phyloP scores from a whole-genome alignment of 2,329 filamentous ascomycete species.

The Dactylellina haptotyla region DNA sequence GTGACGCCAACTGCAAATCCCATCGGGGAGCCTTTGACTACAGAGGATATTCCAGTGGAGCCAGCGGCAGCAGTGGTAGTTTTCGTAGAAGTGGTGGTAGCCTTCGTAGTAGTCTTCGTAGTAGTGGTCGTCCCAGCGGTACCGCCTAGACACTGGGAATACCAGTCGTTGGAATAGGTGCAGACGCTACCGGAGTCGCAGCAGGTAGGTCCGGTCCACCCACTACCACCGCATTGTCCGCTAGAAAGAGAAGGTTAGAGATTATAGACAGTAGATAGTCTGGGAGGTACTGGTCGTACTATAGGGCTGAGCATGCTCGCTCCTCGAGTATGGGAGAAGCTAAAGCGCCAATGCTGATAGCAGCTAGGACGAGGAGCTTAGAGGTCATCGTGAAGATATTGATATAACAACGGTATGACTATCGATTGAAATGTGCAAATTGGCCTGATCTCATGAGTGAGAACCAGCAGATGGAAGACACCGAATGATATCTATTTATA shows the following conservation, averaged over 20 bases:
- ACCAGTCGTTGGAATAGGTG: constrained; percentile 61
- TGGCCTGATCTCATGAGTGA: too few relatives aligned
- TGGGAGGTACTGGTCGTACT: constrained; percentile 3
- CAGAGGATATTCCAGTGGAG: background rate
- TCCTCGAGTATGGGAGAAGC: constrained; percentile 13
- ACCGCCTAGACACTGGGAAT: constrained; percentile 62
- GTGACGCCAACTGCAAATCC: constrained; percentile 65
- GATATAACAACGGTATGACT: background rate
- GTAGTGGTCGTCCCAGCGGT: constrained; percentile 2
- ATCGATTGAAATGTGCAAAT: too few relatives aligned
- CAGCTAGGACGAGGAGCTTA: constrained; percentile 2
- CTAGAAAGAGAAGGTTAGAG: background rate
- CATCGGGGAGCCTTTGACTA: constrained; percentile 22
- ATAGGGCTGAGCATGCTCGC: constrained; percentile 13
- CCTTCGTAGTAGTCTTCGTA: background rate
- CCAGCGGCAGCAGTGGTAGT: background rate
- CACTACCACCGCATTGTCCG: constrained; percentile 28
- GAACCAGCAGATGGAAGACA: too few relatives aligned
- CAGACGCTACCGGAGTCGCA: constrained; percentile 64
- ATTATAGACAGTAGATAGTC: background rate
- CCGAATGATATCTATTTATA: too few relatives aligned
- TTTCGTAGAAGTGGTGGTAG: background rate
- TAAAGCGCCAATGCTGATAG: background rate
- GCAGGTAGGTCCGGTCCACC: constrained; percentile 60
- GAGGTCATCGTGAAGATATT: background rate